A percentile compares a stretch with the other conserved stretches of the same genome.
phyloP scores from a whole-genome alignment of 2,329 filamentous ascomycete species.

The Colletotrichum magnum region DNA sequence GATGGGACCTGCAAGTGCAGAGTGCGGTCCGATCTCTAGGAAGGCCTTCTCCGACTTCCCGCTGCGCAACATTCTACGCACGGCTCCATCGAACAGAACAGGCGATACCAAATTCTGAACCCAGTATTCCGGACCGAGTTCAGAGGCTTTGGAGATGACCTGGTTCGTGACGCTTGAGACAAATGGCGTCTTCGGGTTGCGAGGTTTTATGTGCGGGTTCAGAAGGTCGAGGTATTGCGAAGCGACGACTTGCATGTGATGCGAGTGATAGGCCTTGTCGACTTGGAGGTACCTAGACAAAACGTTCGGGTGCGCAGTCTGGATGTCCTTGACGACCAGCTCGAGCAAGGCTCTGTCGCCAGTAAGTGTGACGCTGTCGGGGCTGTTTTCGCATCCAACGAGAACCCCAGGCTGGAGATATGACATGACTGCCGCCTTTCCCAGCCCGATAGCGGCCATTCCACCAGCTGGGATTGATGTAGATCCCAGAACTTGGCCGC shows the following conservation, averaged over 20 bases:
- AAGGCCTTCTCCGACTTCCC: conserved; percentile 14
- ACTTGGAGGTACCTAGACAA: conserved; percentile 52
- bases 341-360: conserved; percentile 44
- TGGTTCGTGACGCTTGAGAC: conserved; percentile 48
- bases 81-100: conserved; percentile 15
- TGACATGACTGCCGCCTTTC: conserved; percentile 45
- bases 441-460: conserved; percentile 58
- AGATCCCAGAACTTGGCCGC: conserved; percentile 50
- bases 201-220: conserved; percentile 45
- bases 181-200: conserved; percentile 18
- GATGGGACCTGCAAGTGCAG: conserved; percentile 24
- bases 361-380: conserved; percentile 47
- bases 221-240: conserved; percentile 51
- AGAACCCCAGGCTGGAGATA: conserved; percentile 46
- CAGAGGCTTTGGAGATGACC: conserved; percentile 39
- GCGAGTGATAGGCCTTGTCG: conserved; percentile 59
- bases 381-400: conserved; percentile 50
- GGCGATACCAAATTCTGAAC: conserved; percentile 24
- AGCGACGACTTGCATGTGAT: conserved; percentile 34
- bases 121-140: conserved; percentile 23
- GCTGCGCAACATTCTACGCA: not conserved
- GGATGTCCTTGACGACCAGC: conserved; percentile 45
- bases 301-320: conserved; percentile 45
- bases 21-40: conserved; percentile 26
- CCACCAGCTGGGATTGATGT: conserved; percentile 44